Conservation (phyloP, 345 rosid genomes). For the Arabis hirsuta region DNA sequence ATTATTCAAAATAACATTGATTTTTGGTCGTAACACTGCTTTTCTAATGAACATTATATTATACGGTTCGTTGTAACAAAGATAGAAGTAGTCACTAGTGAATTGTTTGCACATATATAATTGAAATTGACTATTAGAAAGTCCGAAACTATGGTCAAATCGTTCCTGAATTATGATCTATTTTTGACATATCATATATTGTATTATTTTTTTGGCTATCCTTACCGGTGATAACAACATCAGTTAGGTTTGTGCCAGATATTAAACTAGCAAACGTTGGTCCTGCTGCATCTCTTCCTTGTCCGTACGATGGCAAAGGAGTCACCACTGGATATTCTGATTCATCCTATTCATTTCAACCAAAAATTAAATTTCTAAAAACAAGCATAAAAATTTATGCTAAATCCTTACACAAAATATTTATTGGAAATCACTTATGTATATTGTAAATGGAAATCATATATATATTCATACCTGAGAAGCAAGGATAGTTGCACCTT, state of each 20-base stretch:
- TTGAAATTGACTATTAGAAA: not conserved
- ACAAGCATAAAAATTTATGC: slow-evolving; percentile 1
- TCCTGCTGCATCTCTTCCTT: slow-evolving; percentile 65
- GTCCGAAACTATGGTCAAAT: not conserved
- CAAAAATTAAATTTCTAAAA: not conserved
- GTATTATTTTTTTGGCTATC: not conserved
- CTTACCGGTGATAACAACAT: slow-evolving; percentile 77
- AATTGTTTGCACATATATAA: too few relatives aligned
- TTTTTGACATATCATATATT: not conserved
- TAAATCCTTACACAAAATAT: not conserved
- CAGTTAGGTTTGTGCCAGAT: slow-evolving; percentile 74
- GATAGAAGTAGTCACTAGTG: too few relatives aligned
- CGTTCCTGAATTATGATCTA: not conserved
- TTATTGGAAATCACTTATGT: not conserved
- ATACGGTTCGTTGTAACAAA: too few relatives aligned
- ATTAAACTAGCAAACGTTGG: slow-evolving; percentile 68
- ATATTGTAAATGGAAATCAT: not conserved
- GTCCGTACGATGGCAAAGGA: slow-evolving; percentile 71
- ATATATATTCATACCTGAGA: slow-evolving; percentile 56
- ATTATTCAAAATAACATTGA: slow-evolving; percentile 13
- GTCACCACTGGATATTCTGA: slow-evolving; percentile 65
- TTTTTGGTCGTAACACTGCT: not conserved
- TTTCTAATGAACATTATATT: too few relatives aligned
- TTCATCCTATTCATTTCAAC: slow-evolving; percentile 51
- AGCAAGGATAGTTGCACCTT: slow-evolving; percentile 70